Evolutionary conservation across 192 early-diverging fungal genomes (phyloP).

Genomic region (Obelidium mucronatum): DNA sequence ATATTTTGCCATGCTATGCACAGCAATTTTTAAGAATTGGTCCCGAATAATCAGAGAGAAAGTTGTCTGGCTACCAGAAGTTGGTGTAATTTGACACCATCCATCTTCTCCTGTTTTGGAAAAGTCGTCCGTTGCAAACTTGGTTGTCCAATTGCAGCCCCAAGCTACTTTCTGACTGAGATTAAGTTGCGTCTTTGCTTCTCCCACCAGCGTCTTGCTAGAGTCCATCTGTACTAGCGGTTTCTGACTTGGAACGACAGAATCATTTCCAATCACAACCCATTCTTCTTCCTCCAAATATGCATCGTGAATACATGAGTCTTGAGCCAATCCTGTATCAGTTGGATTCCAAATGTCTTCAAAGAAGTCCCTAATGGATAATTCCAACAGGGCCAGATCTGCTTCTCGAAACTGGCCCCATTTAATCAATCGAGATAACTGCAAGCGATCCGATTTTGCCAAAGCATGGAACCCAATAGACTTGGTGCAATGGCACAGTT

Average conservation of each 20-base stretch:
- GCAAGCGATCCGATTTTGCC: background rate
- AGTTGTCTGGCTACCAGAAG: background rate
- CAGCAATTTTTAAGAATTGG: background rate
- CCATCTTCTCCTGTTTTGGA: background rate
- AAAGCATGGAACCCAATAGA: background rate
- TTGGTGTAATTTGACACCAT: background rate
- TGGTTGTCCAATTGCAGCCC: background rate
- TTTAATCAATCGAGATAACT: background rate
- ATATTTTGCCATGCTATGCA: slow-evolving; percentile 11
- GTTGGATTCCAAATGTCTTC: background rate
- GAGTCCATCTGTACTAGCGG: background rate
- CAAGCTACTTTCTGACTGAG: background rate
- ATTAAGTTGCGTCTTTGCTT: background rate
- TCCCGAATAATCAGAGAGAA: slow-evolving; percentile 15
- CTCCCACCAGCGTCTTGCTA: background rate
- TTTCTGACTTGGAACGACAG: background rate
- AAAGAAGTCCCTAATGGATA: background rate
- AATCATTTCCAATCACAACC: background rate
- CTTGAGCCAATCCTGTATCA: background rate
- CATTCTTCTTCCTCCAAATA: background rate
- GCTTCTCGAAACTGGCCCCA: background rate
- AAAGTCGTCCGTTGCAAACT: slow-evolving; percentile 9
- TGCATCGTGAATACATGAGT: background rate
- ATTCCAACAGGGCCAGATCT: slow-evolving; percentile 1
- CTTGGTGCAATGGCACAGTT: background rate